Conservation (phyloP, 345 rosid species). For the Cardamine chenopodiifolia region DNA sequence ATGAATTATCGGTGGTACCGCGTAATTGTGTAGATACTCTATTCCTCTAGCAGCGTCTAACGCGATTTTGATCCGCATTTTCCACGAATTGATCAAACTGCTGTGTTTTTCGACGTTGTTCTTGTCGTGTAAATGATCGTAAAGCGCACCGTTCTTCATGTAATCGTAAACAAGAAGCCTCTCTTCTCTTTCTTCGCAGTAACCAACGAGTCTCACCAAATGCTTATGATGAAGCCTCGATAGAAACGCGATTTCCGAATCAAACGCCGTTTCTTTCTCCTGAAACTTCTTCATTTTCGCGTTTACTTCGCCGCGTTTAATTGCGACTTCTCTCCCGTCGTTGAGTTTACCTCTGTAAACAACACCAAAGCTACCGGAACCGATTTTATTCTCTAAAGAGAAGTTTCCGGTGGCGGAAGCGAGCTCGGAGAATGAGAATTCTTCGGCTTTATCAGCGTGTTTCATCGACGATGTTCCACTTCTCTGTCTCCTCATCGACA, state of each 20-base stretch:
- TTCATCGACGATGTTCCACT: slow-evolving; percentile 86
- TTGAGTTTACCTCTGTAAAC: slow-evolving; percentile 74
- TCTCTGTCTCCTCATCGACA: slow-evolving; percentile 78
- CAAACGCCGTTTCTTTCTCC: slow-evolving; percentile 91
- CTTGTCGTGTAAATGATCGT: slow-evolving; percentile 74
- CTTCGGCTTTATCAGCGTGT: slow-evolving; percentile 79
- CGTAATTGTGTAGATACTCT: slow-evolving; percentile 81
- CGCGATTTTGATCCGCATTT: slow-evolving; percentile 76
- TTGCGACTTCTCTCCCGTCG: slow-evolving; percentile 86
- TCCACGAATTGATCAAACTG: slow-evolving; percentile 80
- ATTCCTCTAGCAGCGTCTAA: slow-evolving; percentile 88
- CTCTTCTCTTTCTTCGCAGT: slow-evolving; percentile 82
- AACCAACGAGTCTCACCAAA: slow-evolving; percentile 84
- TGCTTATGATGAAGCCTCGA: slow-evolving; percentile 93
- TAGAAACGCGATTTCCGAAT: slow-evolving; percentile 77
- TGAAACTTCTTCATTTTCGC: slow-evolving; percentile 69
- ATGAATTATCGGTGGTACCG: slow-evolving; percentile 87
- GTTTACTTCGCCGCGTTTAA: slow-evolving; percentile 80
- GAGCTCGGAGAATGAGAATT: slow-evolving; percentile 66
- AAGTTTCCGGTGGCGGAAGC: slow-evolving; percentile 76
- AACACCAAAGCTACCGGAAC: slow-evolving; percentile 86
- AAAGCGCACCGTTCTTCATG: slow-evolving; percentile 88
- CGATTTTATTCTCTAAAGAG: slow-evolving; percentile 77
- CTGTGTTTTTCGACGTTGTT: slow-evolving; percentile 63
- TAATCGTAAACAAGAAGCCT: slow-evolving; percentile 81